A percentile compares a stretch with the other conserved stretches of the same genome.
phyloP scores from a whole-genome alignment of 2,329 filamentous ascomycete genomes.

The Orbilia blumenaviensis region DNA sequence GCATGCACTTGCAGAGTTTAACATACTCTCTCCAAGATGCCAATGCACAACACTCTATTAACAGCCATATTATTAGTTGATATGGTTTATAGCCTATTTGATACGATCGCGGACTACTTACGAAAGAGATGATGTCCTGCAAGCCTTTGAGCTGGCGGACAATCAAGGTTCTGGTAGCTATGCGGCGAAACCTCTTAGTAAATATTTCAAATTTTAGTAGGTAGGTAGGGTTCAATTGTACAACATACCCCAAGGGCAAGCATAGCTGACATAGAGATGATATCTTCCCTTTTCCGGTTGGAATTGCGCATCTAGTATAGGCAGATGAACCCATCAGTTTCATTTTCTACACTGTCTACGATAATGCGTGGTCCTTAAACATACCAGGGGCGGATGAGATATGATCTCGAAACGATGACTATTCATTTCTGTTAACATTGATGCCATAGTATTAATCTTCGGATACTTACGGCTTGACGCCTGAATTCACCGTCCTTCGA shows the following conservation, averaged over 20 bases:
- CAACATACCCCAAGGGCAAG: slow-evolving; percentile 81
- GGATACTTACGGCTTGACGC: slow-evolving; percentile 38
- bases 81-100: background rate
- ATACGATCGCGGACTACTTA: background rate
- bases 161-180: slow-evolving; percentile 73
- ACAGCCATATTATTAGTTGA: slow-evolving; percentile 59
- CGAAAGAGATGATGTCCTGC: slow-evolving; percentile 74
- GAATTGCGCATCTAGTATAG: slow-evolving; percentile 75
- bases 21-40: slow-evolving; percentile 74
- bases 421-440: too few relatives aligned
- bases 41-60: slow-evolving; percentile 83
- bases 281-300: slow-evolving; percentile 88
- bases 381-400: slow-evolving; percentile 42
- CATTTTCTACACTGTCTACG: background rate
- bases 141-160: slow-evolving; percentile 90
- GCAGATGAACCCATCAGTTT: slow-evolving; percentile 66
- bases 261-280: slow-evolving; percentile 93
- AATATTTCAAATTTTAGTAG: background rate
- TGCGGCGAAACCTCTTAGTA: background rate
- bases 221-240: background rate
- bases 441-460: too few relatives aligned
- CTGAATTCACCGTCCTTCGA: slow-evolving; percentile 50
- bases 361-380: background rate
- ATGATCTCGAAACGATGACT: slow-evolving; percentile 44
- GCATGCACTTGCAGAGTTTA: too few relatives aligned